These are phyloP conservation scores for Herpetomonas samuelpessoai DNA, from an alignment of 208 protist genomes.

Conservation along the genomic window DNA sequence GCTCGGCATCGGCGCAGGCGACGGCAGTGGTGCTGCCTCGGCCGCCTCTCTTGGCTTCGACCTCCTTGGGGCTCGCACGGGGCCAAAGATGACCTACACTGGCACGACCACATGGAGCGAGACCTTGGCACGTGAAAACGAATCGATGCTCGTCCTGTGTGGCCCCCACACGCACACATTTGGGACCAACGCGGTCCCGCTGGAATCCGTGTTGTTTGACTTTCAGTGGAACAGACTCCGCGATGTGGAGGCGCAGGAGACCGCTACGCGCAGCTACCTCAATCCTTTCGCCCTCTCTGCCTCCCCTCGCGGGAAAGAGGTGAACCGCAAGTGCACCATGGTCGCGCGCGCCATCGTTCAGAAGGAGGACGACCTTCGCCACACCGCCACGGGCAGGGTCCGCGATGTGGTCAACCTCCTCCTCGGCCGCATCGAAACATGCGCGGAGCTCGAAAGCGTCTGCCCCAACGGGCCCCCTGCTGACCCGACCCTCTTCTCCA, in stretches of 20 bases:
- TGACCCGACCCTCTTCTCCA: neutral
- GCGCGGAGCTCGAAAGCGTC: neutral
- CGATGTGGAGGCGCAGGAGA: conserved; percentile 61
- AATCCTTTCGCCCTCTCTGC: conserved; percentile 24
- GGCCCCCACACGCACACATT: conserved; percentile 54
- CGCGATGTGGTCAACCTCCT: conserved; percentile 3
- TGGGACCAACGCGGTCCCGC: conserved; percentile 44
- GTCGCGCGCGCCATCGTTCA: conserved; percentile 31
- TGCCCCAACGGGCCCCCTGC: too few relatives aligned
- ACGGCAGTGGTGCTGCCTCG: neutral
- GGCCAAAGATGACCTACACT: too few relatives aligned
- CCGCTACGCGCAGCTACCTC: conserved; percentile 19
- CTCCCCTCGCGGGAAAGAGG: conserved; percentile 17
- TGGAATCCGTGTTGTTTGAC: conserved; percentile 46
- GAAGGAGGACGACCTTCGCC: conserved; percentile 40
- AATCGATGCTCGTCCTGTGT: conserved; percentile 26
- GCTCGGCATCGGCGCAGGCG: conserved; percentile 6
- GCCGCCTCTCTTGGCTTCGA: neutral
- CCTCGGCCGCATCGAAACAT: conserved; percentile 6
- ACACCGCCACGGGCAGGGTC: conserved; percentile 24
- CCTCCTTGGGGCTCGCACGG: neutral
- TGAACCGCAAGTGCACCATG: conserved; percentile 47
- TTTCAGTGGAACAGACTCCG: conserved; percentile 74
- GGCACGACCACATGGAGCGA: conserved; percentile 35
- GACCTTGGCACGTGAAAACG: conserved; percentile 59